Base-by-base conservation (phyloP, 805 yeast genomes). In the Candida xyloterini region DNA sequence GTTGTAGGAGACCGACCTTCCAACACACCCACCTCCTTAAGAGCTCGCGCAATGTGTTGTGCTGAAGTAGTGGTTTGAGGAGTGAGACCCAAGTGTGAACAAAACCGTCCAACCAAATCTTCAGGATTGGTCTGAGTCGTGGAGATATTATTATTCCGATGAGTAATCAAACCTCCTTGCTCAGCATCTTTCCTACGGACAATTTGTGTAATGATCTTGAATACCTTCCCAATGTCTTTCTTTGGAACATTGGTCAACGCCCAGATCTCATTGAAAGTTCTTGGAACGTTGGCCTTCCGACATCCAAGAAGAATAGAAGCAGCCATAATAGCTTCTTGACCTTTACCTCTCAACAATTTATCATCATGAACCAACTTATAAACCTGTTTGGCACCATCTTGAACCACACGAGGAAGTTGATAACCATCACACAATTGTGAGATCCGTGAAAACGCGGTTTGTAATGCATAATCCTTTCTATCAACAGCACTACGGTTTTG, bases 1-100 rank as follows among this genome's bases (percentile, higher is more conserved):
- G 99, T 91, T 39, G 90, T 90, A 21, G 99, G 99, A 3, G 96
- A 86, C 51, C 96, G 77, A 54, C 99, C 98, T 13, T 95, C 97
- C 56, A 93, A 72, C 27, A 91, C 95, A 40, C 97, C 96, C 46
- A 84, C 82, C 47, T 86, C 95, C 57, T 87, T 85, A 56, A 95
- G 88, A 50, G 83, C 75, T 58, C 88, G 79, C 2, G 97, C 96
- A 51, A 93, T 88, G 55, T 83, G 77, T 63, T 91, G 97, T 2
- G 98, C 95, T 8, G 95, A 91, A 47, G 88, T 86, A 15, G 96
- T 82, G 31, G 90, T 82, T 63, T 80, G 88, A 47, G 88, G 80
- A 15, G 80, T 71, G 42, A 93, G 72, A 43, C 97, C 98, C 69
- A 93, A 70, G 58, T 89, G 95, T 13, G 98, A 90, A 67, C 98